A percentile compares a stretch with the other conserved stretches of the same genome.
Conservation (phyloP, 108 stramenopile genomes). For the Nitzschia sp. region DNA sequence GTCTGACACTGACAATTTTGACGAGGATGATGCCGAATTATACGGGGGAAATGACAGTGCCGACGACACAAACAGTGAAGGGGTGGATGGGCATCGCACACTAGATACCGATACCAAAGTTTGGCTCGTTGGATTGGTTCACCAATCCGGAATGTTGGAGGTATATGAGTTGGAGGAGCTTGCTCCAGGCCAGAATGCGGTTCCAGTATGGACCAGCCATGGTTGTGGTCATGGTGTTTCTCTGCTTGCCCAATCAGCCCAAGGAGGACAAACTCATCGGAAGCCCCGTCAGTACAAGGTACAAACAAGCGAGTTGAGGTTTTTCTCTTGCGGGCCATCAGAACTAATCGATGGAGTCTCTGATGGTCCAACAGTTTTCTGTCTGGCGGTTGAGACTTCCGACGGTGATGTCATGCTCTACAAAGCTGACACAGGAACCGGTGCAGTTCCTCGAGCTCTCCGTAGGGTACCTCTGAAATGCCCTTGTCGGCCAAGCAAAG, state of each 20-base stretch:
- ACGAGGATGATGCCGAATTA: constrained; percentile 48
- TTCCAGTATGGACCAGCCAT: constrained; percentile 53
- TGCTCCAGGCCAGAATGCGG: constrained; percentile 14
- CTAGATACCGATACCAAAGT: constrained; percentile 1
- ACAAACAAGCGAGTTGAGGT: constrained; percentile 60
- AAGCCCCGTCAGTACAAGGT: constrained; percentile 52
- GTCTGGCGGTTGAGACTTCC: constrained; percentile 64
- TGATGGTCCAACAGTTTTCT: constrained; percentile 49
- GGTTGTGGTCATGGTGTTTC: constrained; percentile 59
- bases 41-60: constrained; percentile 10
- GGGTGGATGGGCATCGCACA: not conserved
- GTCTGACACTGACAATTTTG: constrained; percentile 20
- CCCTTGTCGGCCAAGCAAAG: constrained; percentile 63
- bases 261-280: constrained; percentile 17
- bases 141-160: constrained; percentile 72
- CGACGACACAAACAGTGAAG: not conserved
- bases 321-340: constrained; percentile 73
- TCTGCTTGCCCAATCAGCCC: constrained; percentile 28
- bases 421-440: constrained; percentile 29
- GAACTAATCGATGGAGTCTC: constrained; percentile 26
- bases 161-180: constrained; percentile 47
- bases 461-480: constrained; percentile 49
- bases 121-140: constrained; percentile 54
- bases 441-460: constrained; percentile 34
- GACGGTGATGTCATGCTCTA: constrained; percentile 73